phyloP scores from a whole-genome alignment of 495 filamentous ascomycete genomes.

The Penicillium longicatenatum region DNA sequence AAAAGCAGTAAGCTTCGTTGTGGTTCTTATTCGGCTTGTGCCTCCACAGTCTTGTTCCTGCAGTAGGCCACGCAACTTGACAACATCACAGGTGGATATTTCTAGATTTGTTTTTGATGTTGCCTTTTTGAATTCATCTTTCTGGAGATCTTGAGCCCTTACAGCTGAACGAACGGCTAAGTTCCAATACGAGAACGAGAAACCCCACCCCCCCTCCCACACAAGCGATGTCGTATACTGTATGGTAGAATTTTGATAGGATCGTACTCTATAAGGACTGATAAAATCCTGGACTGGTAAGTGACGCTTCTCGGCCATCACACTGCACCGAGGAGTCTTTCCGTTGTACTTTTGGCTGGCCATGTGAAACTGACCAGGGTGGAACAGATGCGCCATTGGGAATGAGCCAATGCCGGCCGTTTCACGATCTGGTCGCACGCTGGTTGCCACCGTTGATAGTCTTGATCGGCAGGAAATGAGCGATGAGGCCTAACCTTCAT shows the following conservation, averaged over 20 bases:
- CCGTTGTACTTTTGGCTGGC: slow-evolving; percentile 23
- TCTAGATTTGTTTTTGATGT: slow-evolving; percentile 5
- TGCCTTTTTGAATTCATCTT: not conserved
- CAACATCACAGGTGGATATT: slow-evolving; percentile 15
- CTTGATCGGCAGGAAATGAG: slow-evolving; percentile 26
- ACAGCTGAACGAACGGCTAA: not conserved
- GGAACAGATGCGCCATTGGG: slow-evolving; percentile 1
- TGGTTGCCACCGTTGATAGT: slow-evolving; percentile 29
- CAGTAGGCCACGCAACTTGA: slow-evolving; percentile 41
- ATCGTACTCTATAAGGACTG: not conserved
- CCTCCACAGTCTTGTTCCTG: slow-evolving; percentile 44
- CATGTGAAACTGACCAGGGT: slow-evolving; percentile 28
- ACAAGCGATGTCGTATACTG: no score
- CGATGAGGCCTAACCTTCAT: slow-evolving; percentile 13
- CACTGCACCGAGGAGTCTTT: slow-evolving; percentile 9
- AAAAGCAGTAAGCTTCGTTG: slow-evolving; percentile 4
- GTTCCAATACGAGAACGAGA: not conserved
- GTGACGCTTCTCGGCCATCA: not conserved
- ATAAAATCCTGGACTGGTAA: not conserved
- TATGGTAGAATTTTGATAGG: not conserved
- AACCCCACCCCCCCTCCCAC: no score
- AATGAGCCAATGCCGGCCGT: slow-evolving; percentile 28
- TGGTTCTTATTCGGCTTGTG: slow-evolving; percentile 23
- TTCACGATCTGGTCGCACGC: slow-evolving; percentile 23
- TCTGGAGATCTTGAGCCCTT: not conserved